Evolutionary conservation across 441 rosid species (phyloP), one percentile per base, ranked within the genome.

Genomic region (Aquilaria agallochum): DNA sequence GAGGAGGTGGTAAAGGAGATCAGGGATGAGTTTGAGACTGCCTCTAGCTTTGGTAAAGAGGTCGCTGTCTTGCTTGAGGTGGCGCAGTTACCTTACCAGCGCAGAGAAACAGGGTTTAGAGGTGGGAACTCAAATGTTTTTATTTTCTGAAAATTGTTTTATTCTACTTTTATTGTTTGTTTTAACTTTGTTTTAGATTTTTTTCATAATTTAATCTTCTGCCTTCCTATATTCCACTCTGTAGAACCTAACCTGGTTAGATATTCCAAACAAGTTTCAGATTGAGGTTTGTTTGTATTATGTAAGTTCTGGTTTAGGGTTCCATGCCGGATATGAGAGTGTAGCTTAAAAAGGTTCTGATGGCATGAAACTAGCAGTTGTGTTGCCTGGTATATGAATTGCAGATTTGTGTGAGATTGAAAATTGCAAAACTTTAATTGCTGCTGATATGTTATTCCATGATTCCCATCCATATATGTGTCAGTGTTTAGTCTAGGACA

Each of bases 11-110:
- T 89, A 44, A 80, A 75, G 79, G 98, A 94, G 69, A 90, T 94
- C 51, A 90, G 78, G 80, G 78, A 78, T 62, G 98, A 94, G 72
- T 90, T 94, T 77, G 92, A 87, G 71, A 80, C 78, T 62, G 98
- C 96, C 40, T 83, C 84, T 62, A 68, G 76, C 66, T 86, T 76
- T 71, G 98, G 98, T 44, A 90, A 80, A 63, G 98, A 90, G 83
- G 93, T 90, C 9, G 98, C 96, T 6, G 63, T 87, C 42, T 72
- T 94, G 82, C 98, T 94, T 73, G 96, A 90, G 75, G 98, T 85
- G 72, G 84, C 80, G 64, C 90, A 75, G 76, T 73, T 87, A 80
- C 97, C 98, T 50, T 94, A 94, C 74, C 90, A 79, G 68, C 87
- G 74, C 54, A 81, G 76, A 71, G 75, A 76, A 60, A 72, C 85